Conservation (phyloP, 129 eudicot genomes). For the Mikania micrantha region DNA sequence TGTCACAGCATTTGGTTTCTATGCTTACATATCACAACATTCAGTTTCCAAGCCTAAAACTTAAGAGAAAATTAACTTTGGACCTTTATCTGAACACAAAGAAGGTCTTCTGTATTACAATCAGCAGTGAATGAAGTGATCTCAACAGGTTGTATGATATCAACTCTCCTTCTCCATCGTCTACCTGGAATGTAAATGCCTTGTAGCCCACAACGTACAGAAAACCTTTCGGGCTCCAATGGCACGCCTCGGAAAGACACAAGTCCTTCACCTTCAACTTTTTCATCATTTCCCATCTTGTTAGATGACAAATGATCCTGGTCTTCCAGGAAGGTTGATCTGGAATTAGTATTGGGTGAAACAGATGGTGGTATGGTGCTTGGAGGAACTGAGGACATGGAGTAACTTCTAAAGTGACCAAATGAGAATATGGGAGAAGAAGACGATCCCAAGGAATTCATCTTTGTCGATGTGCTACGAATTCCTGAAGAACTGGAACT, state of each 20-base stretch:
- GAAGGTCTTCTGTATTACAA: conserved; percentile 92
- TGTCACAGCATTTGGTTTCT: too few species aligned
- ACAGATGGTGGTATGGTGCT: conserved; percentile 39
- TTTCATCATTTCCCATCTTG: conserved; percentile 30
- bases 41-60: not conserved
- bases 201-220: conserved; percentile 95
- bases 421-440: conserved; percentile 84
- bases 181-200: conserved; percentile 92
- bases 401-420: conserved; percentile 89
- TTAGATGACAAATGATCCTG: conserved; percentile 58
- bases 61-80: not conserved
- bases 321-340: conserved; percentile 44
- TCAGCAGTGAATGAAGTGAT: conserved; percentile 69
- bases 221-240: conserved; percentile 85
- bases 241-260: conserved; percentile 91
- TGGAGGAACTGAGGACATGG: conserved; percentile 91
- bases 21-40: conserved; percentile 3
- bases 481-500: conserved; percentile 41
- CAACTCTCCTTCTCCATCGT: conserved; percentile 92
- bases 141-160: conserved; percentile 82
- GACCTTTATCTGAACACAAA: conserved; percentile 95
- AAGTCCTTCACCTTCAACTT: conserved; percentile 54
- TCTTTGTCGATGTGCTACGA: conserved; percentile 57
- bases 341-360: conserved; percentile 41
- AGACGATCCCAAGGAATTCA: conserved; percentile 49